Evolutionary conservation across 371 early-diverging fungal genomes (phyloP).

Genomic region (Coemansia sp.): DNA sequence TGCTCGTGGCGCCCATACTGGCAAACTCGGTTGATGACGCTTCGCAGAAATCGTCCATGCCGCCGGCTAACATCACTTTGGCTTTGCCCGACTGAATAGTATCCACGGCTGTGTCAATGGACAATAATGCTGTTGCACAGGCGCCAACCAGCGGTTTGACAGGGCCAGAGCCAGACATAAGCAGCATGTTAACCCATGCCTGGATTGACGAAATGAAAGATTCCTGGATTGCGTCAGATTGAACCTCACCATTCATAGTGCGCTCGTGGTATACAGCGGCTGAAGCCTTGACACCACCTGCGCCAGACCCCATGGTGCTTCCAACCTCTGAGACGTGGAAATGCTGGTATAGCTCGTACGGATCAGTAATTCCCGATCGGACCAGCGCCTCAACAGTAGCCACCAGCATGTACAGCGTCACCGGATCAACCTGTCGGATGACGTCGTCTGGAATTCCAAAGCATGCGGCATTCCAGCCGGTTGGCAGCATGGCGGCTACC

Average conservation of each 20-base stretch:
- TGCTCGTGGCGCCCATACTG: conserved; percentile 64
- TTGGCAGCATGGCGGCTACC: conserved; percentile 92
- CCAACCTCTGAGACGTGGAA: conserved; percentile 93
- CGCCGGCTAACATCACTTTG: conserved; percentile 89
- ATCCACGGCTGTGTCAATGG: conserved; percentile 91
- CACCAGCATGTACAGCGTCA: conserved; percentile 51
- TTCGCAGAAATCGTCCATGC: conserved; percentile 89
- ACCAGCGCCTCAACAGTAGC: conserved; percentile 92
- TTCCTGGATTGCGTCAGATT: conserved; percentile 90
- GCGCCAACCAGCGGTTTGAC: conserved; percentile 94
- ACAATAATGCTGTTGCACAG: conserved; percentile 90
- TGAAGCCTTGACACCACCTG: conserved; percentile 64
- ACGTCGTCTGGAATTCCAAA: conserved; percentile 83
- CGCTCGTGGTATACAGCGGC: conserved; percentile 53
- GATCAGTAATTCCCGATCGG: conserved; percentile 89
- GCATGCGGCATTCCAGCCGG: conserved; percentile 70
- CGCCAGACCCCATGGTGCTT: conserved; percentile 82
- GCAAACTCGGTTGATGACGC: conserved; percentile 78
- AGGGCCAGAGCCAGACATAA: conserved; percentile 88
- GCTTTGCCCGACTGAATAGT: conserved; percentile 88
- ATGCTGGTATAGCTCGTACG: conserved; percentile 94
- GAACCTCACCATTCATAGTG: conserved; percentile 80
- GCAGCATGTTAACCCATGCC: conserved; percentile 64
- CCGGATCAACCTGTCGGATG: conserved; percentile 77
- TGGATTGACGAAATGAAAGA: conserved; percentile 84